These are phyloP conservation scores for Fomes fomentarius DNA, from an alignment of 1,284 basidiomycete genomes.

Conservation along the genomic window DNA sequence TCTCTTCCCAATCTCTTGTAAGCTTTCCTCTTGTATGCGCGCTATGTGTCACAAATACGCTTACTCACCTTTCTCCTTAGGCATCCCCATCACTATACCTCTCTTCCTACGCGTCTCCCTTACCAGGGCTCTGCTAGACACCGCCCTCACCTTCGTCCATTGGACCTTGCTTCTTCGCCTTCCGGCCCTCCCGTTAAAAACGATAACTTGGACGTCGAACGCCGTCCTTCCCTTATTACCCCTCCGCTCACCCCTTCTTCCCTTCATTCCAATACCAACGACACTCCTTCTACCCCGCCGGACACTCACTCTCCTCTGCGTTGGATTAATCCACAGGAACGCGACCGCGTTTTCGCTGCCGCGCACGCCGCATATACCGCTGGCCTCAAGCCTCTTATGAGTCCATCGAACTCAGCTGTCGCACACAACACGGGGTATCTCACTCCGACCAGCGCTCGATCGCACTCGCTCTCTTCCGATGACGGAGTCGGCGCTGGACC, in stretches of 20 bases:
- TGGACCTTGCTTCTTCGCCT: slow-evolving; percentile 32
- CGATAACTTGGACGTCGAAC: slow-evolving; percentile 15
- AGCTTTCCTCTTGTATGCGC: slow-evolving; percentile 4
- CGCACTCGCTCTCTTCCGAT: slow-evolving; percentile 26
- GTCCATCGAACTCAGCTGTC: slow-evolving; percentile 10
- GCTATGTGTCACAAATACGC: background rate
- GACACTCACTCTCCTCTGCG: slow-evolving; percentile 25
- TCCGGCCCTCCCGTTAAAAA: slow-evolving; percentile 22
- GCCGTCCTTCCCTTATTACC: slow-evolving; percentile 26
- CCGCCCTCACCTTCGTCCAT: slow-evolving; percentile 33
- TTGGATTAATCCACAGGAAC: slow-evolving; percentile 20
- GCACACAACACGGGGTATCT: slow-evolving; percentile 23
- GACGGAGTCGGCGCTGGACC: slow-evolving; percentile 12
- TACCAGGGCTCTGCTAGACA: slow-evolving; percentile 25
- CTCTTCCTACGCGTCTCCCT: slow-evolving; percentile 10
- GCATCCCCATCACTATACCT: slow-evolving; percentile 20
- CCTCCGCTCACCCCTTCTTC: slow-evolving; percentile 37
- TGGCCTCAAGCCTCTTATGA: slow-evolving; percentile 15
- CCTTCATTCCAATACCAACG: slow-evolving; percentile 28
- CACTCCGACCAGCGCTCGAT: slow-evolving; percentile 27
- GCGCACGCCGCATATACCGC: slow-evolving; percentile 12
- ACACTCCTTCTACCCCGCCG: slow-evolving; percentile 30
- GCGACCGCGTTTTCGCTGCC: slow-evolving; percentile 9
- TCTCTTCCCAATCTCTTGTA: slow-evolving; percentile 32
- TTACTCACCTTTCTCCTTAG: slow-evolving; percentile 7